These are phyloP conservation scores for Exophiala sp. DNA, from an alignment of 2,329 filamentous ascomycete genomes.

Conservation along the genomic window DNA sequence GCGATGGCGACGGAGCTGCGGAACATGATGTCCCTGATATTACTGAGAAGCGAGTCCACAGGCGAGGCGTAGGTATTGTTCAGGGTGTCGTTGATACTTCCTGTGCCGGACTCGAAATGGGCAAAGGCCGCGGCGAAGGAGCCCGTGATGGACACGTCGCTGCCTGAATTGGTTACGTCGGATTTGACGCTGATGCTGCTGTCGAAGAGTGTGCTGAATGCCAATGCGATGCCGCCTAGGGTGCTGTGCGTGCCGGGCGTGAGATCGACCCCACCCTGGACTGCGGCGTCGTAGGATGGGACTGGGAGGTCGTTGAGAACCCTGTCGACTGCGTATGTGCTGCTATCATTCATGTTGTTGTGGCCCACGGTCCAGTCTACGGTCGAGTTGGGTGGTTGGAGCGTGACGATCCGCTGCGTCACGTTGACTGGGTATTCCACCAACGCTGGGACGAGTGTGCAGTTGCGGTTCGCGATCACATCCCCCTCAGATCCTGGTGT, in stretches of 20 bases:
- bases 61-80: constrained; percentile 10
- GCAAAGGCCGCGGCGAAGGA: constrained; percentile 8
- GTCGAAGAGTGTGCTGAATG: constrained; percentile 4
- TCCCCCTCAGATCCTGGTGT: background rate
- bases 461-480: constrained; percentile 3
- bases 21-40: constrained; percentile 12
- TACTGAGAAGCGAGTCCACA: constrained; percentile 1
- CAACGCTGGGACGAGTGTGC: constrained; percentile 3
- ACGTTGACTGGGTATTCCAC: constrained; percentile 12
- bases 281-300: background rate
- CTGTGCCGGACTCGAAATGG: constrained; percentile 1
- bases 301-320: background rate
- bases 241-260: constrained; percentile 4
- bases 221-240: constrained; percentile 3
- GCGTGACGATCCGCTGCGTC: constrained; percentile 1
- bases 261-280: background rate
- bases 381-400: constrained; percentile 1
- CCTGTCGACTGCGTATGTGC: constrained; percentile 1
- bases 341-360: background rate
- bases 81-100: background rate
- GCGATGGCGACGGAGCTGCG: constrained; percentile 9
- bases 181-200: constrained; percentile 3
- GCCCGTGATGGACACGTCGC: constrained; percentile 1
- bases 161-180: constrained; percentile 6
- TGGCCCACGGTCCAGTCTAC: background rate